phyloP scores from a whole-genome alignment of 495 filamentous ascomycete species.

The Podospora comata region DNA sequence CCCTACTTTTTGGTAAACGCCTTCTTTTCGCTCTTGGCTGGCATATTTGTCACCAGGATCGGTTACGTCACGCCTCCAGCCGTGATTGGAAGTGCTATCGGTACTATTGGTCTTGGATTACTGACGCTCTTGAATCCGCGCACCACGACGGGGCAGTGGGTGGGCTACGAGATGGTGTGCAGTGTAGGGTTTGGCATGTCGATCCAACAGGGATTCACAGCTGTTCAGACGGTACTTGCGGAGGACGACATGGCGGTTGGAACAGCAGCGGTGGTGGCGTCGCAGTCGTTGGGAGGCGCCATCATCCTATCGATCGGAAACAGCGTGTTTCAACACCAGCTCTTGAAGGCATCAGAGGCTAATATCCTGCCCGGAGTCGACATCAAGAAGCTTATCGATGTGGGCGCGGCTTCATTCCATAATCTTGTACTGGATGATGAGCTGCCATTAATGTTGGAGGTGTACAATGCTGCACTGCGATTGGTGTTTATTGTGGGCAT shows the following conservation, averaged over 20 bases:
- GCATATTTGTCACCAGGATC: constrained; percentile 30
- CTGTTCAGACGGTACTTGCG: constrained; percentile 51
- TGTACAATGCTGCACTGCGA: constrained; percentile 34
- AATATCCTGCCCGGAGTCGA: constrained; percentile 28
- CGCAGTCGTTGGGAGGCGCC: constrained; percentile 59
- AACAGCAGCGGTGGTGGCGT: constrained; percentile 59
- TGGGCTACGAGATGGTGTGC: constrained; percentile 55
- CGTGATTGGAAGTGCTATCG: constrained; percentile 49
- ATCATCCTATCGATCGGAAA: constrained; percentile 62
- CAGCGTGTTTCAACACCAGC: constrained; percentile 54
- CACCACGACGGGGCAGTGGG: constrained; percentile 55
- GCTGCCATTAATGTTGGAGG: constrained; percentile 28
- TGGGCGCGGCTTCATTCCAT: constrained; percentile 52
- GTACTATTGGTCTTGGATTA: constrained; percentile 60
- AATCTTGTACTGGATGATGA: constrained; percentile 30
- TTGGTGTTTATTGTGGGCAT: constrained; percentile 32
- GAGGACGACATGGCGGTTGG: constrained; percentile 57
- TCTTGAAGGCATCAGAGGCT: constrained; percentile 38
- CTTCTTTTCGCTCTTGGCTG: constrained; percentile 53
- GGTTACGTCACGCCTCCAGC: constrained; percentile 52
- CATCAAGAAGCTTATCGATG: constrained; percentile 30
- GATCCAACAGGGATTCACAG: constrained; percentile 57
- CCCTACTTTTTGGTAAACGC: constrained; percentile 62
- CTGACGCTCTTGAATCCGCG: constrained; percentile 56
- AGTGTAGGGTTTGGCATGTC: constrained; percentile 61